Evolutionary conservation across 768 basidiomycete genomes (phyloP), one percentile per base, ranked within the genome.

Genomic region (Russula foetens): DNA sequence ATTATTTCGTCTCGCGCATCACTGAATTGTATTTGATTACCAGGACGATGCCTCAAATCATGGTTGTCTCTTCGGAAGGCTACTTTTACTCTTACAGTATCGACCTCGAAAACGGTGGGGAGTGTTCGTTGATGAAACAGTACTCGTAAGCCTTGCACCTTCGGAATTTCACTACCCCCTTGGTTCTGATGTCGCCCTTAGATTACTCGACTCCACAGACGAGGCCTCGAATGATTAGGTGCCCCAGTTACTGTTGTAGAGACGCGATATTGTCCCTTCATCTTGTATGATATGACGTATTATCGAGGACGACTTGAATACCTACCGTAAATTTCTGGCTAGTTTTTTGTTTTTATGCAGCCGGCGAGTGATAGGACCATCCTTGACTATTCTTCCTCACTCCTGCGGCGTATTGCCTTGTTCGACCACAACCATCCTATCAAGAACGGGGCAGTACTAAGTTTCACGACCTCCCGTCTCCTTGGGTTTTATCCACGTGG

Each of bases 1-100:
- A 12, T 31, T 24, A 26, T 50, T 24, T 38, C n/a, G 17, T 39
- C n/a, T 28, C 14, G 33, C 58, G 48, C 8, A n/a, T n/a, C n/a
- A n/a, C n/a, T n/a, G 26, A 21, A 6, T 39, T 21, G 23, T 46
- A 31, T 54, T 5, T 2, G 29, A 23, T 23, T 26, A 43, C 17
- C 69, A 94, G 92, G 19, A 93, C 92, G 7, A 89, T 91, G 74
- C 95, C 96, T 0, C 96, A 99, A 62, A 88, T 98, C 12, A 96
- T 97, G 92, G 94, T 99, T 24, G 84, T 98, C 58, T 94, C 93
- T 0, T 90, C 91, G 0, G 94, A 98, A 59, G 96, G 96, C 1
- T 90, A 92, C 67, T 96, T 97, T 71, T 98, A 99, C 70, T 84
- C 88, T 17, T 98, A 98, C 72, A 90, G 81, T 67, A 96, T 99